These are phyloP conservation scores for Fusarium fracticaudum DNA, from an alignment of 2,329 filamentous ascomycete genomes.

Conservation along the genomic window DNA sequence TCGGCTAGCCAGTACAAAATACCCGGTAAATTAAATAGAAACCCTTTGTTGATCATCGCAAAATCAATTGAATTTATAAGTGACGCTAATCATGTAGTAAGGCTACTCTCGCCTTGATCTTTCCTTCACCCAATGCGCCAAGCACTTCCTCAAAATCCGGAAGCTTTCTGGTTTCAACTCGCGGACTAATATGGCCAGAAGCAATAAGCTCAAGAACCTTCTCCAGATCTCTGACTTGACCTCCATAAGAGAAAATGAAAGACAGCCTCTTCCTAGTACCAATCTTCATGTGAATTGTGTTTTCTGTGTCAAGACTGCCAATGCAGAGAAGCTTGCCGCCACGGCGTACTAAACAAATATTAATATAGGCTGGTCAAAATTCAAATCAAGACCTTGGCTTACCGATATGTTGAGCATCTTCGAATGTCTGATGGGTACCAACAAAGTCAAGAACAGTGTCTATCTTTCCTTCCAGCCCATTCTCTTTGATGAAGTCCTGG, in stretches of 20 bases:
- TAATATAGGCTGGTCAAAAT: fast-evolving
- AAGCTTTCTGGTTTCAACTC: conserved; percentile 24
- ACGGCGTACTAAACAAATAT: conserved; percentile 14
- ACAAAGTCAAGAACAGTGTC: conserved; percentile 37
- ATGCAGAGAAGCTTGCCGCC: conserved; percentile 51
- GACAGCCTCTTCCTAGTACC: conserved; percentile 54
- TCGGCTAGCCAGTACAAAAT: fast-evolving
- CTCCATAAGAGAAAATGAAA: conserved; percentile 56
- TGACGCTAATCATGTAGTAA: background rate
- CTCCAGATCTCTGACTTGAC: conserved; percentile 51
- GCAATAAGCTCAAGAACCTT: conserved; percentile 42
- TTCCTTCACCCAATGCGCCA: background rate
- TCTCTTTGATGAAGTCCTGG: conserved; percentile 13
- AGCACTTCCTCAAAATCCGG: conserved; percentile 24
- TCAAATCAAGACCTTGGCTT: background rate
- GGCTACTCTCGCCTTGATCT: conserved; percentile 8
- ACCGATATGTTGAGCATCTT: conserved; percentile 38
- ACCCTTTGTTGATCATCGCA: fast-evolving
- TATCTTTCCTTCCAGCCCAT: conserved; percentile 3
- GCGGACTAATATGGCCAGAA: conserved; percentile 8
- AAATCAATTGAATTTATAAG: background rate
- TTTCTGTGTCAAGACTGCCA: conserved; percentile 51
- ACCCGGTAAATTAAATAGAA: fast-evolving
- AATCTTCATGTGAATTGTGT: conserved; percentile 55
- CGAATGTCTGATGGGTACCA: conserved; percentile 37